These are phyloP conservation scores for Epichloe typhina DNA, from an alignment of 2,329 filamentous ascomycete genomes.

Conservation along the genomic window DNA sequence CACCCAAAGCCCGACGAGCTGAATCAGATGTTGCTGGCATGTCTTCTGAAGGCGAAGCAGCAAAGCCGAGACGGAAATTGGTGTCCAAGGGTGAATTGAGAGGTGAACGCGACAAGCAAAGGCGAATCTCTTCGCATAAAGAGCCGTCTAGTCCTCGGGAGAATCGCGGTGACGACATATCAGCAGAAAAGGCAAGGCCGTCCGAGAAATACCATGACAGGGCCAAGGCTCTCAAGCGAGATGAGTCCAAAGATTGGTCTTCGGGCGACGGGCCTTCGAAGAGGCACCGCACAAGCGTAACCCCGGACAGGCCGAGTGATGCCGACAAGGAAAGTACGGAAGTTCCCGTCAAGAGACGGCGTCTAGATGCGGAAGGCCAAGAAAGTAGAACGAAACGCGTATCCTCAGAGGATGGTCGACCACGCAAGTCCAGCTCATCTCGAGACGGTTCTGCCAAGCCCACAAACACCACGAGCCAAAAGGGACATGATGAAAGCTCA, in stretches of 20 bases:
- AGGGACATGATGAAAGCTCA: slow-evolving; percentile 28
- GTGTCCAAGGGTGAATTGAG: slow-evolving; percentile 50
- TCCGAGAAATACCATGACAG: slow-evolving; percentile 46
- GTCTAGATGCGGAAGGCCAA: slow-evolving; percentile 39
- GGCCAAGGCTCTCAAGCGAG: slow-evolving; percentile 46
- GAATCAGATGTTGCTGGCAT: slow-evolving; percentile 40
- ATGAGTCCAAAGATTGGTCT: slow-evolving; percentile 44
- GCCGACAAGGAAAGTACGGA: slow-evolving; percentile 41
- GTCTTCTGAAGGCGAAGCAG: slow-evolving; percentile 43
- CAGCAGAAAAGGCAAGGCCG: slow-evolving; percentile 33
- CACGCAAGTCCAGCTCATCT: slow-evolving; percentile 27
- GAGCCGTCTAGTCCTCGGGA: slow-evolving; percentile 42
- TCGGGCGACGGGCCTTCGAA: slow-evolving; percentile 41
- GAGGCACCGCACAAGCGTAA: slow-evolving; percentile 44
- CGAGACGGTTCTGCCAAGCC: slow-evolving; percentile 26
- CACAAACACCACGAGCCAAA: slow-evolving; percentile 20
- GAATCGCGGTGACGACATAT: slow-evolving; percentile 31
- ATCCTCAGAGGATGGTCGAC: slow-evolving; percentile 32
- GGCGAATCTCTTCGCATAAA: slow-evolving; percentile 32
- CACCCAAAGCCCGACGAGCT: slow-evolving; percentile 35
- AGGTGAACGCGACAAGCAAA: slow-evolving; percentile 44
- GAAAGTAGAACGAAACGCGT: slow-evolving; percentile 33
- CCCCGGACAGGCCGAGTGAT: slow-evolving; percentile 39
- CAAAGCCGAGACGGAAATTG: slow-evolving; percentile 49
- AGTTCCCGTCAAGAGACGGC: slow-evolving; percentile 40